Conservation (phyloP, 176 grass and related monocot species). For the Themeda triandra region DNA sequence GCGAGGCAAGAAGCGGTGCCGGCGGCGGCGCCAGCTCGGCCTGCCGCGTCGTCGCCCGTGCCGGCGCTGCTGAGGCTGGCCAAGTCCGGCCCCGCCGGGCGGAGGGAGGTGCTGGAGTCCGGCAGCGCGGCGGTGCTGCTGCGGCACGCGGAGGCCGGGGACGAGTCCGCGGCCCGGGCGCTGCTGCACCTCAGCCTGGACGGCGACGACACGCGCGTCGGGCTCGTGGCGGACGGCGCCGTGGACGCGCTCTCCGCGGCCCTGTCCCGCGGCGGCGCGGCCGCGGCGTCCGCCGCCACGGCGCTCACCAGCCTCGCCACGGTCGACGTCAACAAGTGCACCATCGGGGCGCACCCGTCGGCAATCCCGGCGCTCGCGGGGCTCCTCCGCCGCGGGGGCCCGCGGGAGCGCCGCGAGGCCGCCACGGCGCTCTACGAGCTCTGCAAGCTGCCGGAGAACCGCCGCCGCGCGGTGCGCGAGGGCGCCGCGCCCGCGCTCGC, state of each 20-base stretch:
- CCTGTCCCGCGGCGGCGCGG: slow-evolving; percentile 24
- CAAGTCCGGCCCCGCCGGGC: slow-evolving; percentile 53
- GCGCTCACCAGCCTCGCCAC: slow-evolving; percentile 85
- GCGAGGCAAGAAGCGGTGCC: neutral
- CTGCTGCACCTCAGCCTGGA: slow-evolving; percentile 74
- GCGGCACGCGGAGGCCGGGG: slow-evolving; percentile 45
- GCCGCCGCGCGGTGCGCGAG: slow-evolving; percentile 56
- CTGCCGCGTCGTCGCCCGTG: neutral
- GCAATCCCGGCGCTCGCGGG: slow-evolving; percentile 53
- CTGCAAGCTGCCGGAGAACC: slow-evolving; percentile 86
- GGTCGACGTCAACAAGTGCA: slow-evolving; percentile 94
- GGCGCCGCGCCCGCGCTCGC: slow-evolving; percentile 53
- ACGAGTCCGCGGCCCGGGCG: slow-evolving; percentile 45
- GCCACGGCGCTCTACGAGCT: slow-evolving; percentile 88
- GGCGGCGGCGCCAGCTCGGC: neutral
- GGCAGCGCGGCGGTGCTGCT: slow-evolving; percentile 57
- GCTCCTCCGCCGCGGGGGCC: slow-evolving; percentile 50
- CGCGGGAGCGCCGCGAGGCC: slow-evolving; percentile 68
- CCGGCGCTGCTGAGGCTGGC: slow-evolving; percentile 26
- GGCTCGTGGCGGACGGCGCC: slow-evolving; percentile 75
- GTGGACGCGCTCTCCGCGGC: slow-evolving; percentile 71
- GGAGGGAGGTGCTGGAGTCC: slow-evolving; percentile 62
- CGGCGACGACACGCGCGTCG: slow-evolving; percentile 80
- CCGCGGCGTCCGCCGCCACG: slow-evolving; percentile 65
- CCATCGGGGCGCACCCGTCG: slow-evolving; percentile 67